A percentile compares a stretch with the other conserved stretches of the same genome.
phyloP scores from a whole-genome alignment of 257 asterid species.

The Capsicum rhomboideum region DNA sequence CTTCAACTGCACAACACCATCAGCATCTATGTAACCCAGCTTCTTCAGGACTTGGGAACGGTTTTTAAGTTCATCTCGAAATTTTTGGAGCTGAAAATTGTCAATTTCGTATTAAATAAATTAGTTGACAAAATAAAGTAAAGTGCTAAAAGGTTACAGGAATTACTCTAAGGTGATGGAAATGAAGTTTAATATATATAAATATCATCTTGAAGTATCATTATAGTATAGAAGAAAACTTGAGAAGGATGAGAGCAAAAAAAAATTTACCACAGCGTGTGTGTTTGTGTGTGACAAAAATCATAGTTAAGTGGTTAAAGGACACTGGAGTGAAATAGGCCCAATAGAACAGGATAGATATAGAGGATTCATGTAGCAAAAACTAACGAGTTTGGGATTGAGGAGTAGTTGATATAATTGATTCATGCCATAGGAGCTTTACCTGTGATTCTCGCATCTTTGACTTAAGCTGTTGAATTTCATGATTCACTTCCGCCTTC shows the following conservation, averaged over 20 bases:
- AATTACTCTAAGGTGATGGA: neutral
- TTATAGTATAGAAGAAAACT: neutral
- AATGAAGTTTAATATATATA: neutral
- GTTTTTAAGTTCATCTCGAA: constrained; percentile 90
- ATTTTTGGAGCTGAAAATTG: constrained; percentile 83
- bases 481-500: constrained; percentile 93
- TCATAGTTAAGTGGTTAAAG: no score
- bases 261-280: neutral
- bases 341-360: neutral
- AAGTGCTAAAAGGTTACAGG: neutral
- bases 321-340: neutral
- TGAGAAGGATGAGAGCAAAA: neutral
- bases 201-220: neutral
- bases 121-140: neutral
- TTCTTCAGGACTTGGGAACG: constrained; percentile 88
- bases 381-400: neutral
- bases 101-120: neutral
- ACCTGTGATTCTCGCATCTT: constrained; percentile 99
- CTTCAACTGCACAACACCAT: constrained; percentile 86
- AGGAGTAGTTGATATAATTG: neutral
- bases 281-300: no score
- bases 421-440: neutral
- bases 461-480: constrained; percentile 86
- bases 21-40: constrained; percentile 86
- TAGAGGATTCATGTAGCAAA: neutral